Percentiles rank a stretch among this genome's conserved stretches.
Evolutionary conservation across 495 filamentous ascomycete genomes (phyloP).

Genomic region (Hypoxylon crocopeplum): DNA sequence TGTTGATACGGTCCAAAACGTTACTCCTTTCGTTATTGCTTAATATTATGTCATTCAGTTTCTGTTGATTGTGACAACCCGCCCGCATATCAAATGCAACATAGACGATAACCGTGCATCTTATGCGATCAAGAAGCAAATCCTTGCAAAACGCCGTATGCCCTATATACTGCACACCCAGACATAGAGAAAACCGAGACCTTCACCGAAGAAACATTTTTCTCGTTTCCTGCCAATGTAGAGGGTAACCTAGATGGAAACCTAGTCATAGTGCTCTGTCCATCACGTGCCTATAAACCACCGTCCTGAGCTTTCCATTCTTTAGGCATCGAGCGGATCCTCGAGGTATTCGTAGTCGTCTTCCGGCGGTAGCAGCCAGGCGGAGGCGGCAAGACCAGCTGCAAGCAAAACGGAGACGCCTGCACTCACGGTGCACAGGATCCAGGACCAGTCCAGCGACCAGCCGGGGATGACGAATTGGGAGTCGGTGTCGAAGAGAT

Average conservation of each 20-base stretch:
- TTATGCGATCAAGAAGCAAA: slow-evolving; percentile 21
- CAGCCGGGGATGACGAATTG: slow-evolving; percentile 84
- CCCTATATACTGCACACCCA: slow-evolving; percentile 27
- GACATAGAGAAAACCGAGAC: slow-evolving; percentile 10
- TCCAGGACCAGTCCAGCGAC: slow-evolving; percentile 78
- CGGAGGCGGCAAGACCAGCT: slow-evolving; percentile 66
- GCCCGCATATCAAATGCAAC: slow-evolving; percentile 23
- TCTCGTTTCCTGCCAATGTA: slow-evolving; percentile 3
- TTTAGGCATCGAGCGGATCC: slow-evolving; percentile 42
- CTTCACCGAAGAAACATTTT: slow-evolving; percentile 7
- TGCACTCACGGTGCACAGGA: slow-evolving; percentile 79
- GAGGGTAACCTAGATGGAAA: too few relatives aligned
- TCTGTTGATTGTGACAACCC: slow-evolving; percentile 11
- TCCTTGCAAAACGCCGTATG: slow-evolving; percentile 27
- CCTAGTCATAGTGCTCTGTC: too few relatives aligned
- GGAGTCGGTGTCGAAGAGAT: slow-evolving; percentile 83
- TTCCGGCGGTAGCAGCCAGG: slow-evolving; percentile 73
- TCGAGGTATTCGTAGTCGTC: slow-evolving; percentile 78
- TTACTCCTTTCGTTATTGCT: slow-evolving; percentile 8
- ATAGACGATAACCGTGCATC: slow-evolving; percentile 18
- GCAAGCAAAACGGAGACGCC: slow-evolving; percentile 67
- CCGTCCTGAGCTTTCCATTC: background rate
- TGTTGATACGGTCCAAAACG: slow-evolving; percentile 9
- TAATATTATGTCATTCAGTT: slow-evolving; percentile 3
- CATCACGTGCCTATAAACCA: background rate